Conservation (phyloP, 768 basidiomycete species). For the Hygrocybe punicea region DNA sequence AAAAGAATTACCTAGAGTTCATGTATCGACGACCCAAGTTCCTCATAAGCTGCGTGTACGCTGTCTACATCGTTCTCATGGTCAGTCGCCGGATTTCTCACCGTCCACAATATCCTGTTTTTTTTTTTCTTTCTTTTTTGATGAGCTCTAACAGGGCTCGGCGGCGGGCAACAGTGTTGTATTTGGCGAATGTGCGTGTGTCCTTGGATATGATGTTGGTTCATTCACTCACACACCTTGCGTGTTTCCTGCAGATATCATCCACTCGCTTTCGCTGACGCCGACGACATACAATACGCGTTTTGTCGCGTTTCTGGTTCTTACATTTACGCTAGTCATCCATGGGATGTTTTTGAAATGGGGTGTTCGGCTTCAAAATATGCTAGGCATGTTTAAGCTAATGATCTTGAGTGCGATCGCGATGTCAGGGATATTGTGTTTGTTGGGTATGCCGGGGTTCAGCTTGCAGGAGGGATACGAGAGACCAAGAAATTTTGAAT, state of each 20-base stretch:
- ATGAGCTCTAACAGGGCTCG: constrained; percentile 43
- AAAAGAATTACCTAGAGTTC: constrained; percentile 74
- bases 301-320: constrained; percentile 50
- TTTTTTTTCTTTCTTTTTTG: too few species aligned
- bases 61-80: constrained; percentile 54
- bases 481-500: constrained; percentile 54
- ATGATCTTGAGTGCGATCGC: constrained; percentile 50
- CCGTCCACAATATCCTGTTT: not conserved
- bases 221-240: not conserved
- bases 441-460: constrained; percentile 50
- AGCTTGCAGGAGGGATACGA: constrained; percentile 49
- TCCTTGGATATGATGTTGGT: not conserved
- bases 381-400: constrained; percentile 61
- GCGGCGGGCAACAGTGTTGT: constrained; percentile 59
- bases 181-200: constrained; percentile 64
- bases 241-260: constrained; percentile 49
- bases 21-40: constrained; percentile 63
- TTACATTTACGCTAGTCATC: constrained; percentile 53
- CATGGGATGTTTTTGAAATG: constrained; percentile 53
- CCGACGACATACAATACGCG: constrained; percentile 49
- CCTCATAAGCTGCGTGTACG: constrained; percentile 56
- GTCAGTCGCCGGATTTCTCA: constrained; percentile 35
- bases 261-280: constrained; percentile 50
- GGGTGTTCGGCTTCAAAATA: constrained; percentile 63
- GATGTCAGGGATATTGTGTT: constrained; percentile 50